Base-by-base conservation (phyloP, 768 basidiomycete genomes). In the Termitomyces titanicus region DNA sequence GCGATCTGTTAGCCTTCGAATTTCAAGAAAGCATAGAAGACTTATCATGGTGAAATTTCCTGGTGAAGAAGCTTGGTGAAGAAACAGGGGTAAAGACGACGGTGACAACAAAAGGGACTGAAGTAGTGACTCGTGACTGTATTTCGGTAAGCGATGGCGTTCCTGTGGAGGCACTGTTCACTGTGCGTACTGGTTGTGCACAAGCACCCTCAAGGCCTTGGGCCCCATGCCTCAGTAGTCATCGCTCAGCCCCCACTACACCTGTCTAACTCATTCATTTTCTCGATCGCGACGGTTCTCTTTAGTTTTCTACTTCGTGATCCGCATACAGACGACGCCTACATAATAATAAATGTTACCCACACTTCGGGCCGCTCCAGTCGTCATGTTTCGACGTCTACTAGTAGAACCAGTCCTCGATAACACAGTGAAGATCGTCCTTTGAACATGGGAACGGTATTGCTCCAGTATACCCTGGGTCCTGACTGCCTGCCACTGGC, bases 381-480 rank as follows among this genome's bases (percentile, higher is more conserved):
- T n/a, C 5, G 22, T 11, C n/a, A 25, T 17, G 7, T 11, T 27
- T n/a, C 11, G 47, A 17, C 29, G n/a, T 53, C 50, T 59, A 65
- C 35, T 47, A 60, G 56, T 54, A 66, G n/a, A 57, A 56, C 48
- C 62, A 66, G 18, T 64, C 64, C 46, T 91, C 89, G 11, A 85
- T 79, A 27, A 89, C 75, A 63, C 89, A 91, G 60, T 87, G 84
- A 34, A 75, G 72, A 56, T 83, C 84, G 57, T 84, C 81, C 42
- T 73, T 72, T 52, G 72, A 72, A 68, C 89, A 89, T 2, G 82
- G 80, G 58, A 77, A 76, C 33, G 82, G 80, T 62, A 60, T 57
- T 2, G 45, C 48, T 39, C 58, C 66, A 33, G 50, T 56, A 44
- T 62, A 66, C 11, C 67, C 56, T 35, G 50, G 40, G 31, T 59